Conservation (phyloP, 805 yeast genomes). For the Candida coleopterorum region DNA sequence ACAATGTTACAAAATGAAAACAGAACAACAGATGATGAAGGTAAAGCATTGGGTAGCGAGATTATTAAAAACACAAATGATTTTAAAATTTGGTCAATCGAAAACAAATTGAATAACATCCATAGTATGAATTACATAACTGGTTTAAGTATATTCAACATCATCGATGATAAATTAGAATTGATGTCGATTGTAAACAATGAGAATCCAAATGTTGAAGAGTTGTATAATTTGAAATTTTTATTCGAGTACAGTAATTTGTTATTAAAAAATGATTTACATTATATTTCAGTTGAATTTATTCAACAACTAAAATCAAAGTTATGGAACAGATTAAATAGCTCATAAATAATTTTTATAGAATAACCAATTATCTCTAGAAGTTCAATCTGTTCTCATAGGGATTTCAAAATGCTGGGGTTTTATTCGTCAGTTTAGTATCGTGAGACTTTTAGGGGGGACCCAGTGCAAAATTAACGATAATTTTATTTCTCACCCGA, state of each 20-base stretch:
- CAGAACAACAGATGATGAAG: constrained; percentile 23
- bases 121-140: constrained; percentile 14
- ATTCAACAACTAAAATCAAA: constrained; percentile 48
- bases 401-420: no score
- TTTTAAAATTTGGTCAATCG: constrained; percentile 25
- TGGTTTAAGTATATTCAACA: constrained; percentile 40
- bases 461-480: no score
- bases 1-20: constrained; percentile 33
- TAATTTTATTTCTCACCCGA: no score
- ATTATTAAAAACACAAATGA: constrained; percentile 24
- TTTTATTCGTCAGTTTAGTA: no score
- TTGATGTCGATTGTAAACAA: constrained; percentile 35
- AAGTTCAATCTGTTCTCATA: no score
- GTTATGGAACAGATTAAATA: constrained; percentile 24
- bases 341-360: no score
- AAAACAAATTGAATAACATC: constrained; percentile 11
- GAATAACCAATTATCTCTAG: no score
- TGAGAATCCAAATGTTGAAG: constrained; percentile 48
- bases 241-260: constrained; percentile 58
- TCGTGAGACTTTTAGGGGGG: no score
- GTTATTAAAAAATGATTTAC: constrained; percentile 29
- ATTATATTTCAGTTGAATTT: constrained; percentile 45
- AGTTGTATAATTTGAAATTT: constrained; percentile 59
- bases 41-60: constrained; percentile 16
- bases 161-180: constrained; percentile 54